Evolutionary conservation across 768 basidiomycete genomes (phyloP).

Genomic region (Pleurotus eryngii): DNA sequence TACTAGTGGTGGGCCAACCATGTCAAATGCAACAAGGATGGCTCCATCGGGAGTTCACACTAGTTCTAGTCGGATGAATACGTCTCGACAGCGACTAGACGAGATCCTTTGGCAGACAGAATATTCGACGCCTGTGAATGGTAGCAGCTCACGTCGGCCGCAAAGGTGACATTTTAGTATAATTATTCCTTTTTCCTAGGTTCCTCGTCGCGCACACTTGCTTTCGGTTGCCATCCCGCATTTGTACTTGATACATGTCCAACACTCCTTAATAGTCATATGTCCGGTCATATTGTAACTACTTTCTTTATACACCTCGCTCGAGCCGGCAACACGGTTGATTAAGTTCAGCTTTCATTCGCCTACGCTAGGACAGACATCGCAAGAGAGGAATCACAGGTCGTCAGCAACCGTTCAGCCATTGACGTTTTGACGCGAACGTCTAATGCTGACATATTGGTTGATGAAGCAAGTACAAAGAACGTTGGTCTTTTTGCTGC

Average conservation of each 20-base stretch:
- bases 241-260: constrained; percentile 15
- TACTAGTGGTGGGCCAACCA: background rate
- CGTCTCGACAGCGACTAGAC: constrained; percentile 51
- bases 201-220: constrained; percentile 1
- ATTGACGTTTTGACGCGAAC: too few species aligned
- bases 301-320: background rate
- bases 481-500: too few species aligned
- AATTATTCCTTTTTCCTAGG: constrained; percentile 12
- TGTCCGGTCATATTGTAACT: background rate
- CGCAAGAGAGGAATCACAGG: too few species aligned
- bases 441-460: too few species aligned
- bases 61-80: constrained; percentile 27
- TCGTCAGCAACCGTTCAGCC: too few species aligned
- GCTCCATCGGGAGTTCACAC: constrained; percentile 12
- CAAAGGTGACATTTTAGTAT: constrained; percentile 6
- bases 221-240: constrained; percentile 10
- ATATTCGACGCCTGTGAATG: constrained; percentile 4
- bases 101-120: constrained; percentile 60
- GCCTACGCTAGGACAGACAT: too few species aligned
- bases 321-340: too few species aligned
- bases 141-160: constrained; percentile 5
- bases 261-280: background rate
- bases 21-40: constrained; percentile 5
- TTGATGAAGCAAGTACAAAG: too few species aligned
- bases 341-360: too few species aligned